Base-by-base conservation (phyloP, 1,284 basidiomycete species). In the Heterobasidion occidentale region DNA sequence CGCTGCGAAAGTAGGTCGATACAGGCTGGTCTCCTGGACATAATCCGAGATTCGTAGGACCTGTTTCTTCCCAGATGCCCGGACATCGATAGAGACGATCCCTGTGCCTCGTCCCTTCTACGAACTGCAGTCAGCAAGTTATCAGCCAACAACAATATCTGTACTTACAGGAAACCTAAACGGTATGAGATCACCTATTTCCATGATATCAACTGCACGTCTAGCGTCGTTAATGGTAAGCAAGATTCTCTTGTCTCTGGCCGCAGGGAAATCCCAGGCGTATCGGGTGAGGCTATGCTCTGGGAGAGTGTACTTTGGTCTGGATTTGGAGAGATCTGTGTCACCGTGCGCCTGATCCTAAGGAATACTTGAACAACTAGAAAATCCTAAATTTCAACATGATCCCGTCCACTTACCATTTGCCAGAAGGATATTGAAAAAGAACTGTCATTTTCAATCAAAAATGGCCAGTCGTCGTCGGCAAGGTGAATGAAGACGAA, bases 191-290 rank as follows among this genome's bases (percentile, higher is more conserved):
- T 92, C 84, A 51, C 97, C 97, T 48, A 99, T 99, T 70, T 98
- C 97, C 83, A 98, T 88, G 58, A 98, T 88, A 67, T 99, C 97
- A 55, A 99, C 77, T 27, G 81, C 74, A 45, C 92, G 81, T n/a
- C 84, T 81, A 49, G 81, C 74, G 15, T 80, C 79, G 49, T 87
- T 86, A 55, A 87, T 80, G 14, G 71, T 72, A 14, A 99, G 74
- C 53, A 84, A 72, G 46, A 99, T 77, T 62, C 86, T 87, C 74
- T 98, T 99, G 65, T 90, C 86, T 55, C 76, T 75, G 2, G 87
- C 85, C 9, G 94, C 92, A 1, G 97, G 97, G 61, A 83, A 86
- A 68, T 99, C 97, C 97, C 97, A 99, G 7, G 94, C 90, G 67
- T 98, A 99, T 53, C 80, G 75, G 55, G 80, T 70, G 46, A 75